Conservation (phyloP, 2,329 filamentous ascomycete species). For the Colletotrichum brevisporum region DNA sequence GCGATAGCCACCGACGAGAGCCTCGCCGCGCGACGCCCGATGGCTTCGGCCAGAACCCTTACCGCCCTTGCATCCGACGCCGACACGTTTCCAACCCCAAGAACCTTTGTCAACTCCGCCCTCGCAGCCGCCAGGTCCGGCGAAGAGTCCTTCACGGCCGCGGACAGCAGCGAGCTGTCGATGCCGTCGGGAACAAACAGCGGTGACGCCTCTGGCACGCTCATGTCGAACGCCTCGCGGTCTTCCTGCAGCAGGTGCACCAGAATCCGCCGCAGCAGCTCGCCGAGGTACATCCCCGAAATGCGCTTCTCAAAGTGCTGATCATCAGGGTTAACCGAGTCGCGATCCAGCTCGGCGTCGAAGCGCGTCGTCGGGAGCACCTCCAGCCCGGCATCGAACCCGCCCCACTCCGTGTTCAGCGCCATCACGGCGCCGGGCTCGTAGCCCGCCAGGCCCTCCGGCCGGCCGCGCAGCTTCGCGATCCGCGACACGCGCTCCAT, state of each 20-base stretch:
- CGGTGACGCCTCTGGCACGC: conserved; percentile 37
- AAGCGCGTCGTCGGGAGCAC: conserved; percentile 80
- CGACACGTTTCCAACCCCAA: conserved; percentile 59
- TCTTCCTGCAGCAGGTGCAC: conserved; percentile 54
- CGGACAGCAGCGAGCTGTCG: conserved; percentile 77
- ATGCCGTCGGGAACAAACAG: conserved; percentile 76
- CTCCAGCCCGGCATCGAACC: conserved; percentile 79
- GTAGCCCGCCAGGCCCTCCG: background rate
- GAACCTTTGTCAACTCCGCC: conserved; percentile 44
- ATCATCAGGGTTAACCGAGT: conserved; percentile 79
- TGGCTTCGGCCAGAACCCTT: conserved; percentile 64
- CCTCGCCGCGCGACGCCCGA: conserved; percentile 43
- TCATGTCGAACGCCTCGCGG: conserved; percentile 26
- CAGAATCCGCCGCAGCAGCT: conserved; percentile 78
- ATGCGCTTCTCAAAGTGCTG: conserved; percentile 89
- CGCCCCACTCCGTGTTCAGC: conserved; percentile 87
- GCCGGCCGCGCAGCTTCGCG: conserved; percentile 63
- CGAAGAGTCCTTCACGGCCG: conserved; percentile 71
- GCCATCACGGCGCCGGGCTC: conserved; percentile 72
- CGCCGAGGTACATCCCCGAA: conserved; percentile 86
- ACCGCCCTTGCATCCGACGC: conserved; percentile 74
- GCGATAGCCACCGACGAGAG: conserved; percentile 44
- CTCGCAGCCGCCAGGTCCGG: conserved; percentile 67
- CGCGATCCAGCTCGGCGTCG: conserved; percentile 75
- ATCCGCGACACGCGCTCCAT: conserved; percentile 79